Evolutionary conservation across 192 early-diverging fungal species (phyloP).

Genomic region (Backusella psychrophila): DNA sequence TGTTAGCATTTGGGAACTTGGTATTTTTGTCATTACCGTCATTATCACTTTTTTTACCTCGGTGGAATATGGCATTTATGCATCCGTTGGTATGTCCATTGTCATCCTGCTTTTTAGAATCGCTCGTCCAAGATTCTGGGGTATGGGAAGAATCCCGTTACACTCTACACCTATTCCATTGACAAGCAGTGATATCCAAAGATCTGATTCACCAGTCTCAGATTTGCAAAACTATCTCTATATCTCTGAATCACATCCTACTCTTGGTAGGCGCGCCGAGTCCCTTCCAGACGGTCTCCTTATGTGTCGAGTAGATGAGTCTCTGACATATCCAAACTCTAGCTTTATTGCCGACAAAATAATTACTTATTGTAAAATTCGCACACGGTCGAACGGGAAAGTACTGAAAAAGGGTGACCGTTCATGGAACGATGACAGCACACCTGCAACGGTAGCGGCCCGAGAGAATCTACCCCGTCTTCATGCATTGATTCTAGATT

Average conservation of each 20-base stretch:
- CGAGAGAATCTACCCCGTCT: conserved; percentile 43
- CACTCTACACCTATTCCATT: background rate
- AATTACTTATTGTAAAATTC: conserved; percentile 31
- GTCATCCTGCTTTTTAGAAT: conserved; percentile 73
- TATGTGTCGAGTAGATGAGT: conserved; percentile 67
- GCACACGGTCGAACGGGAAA: conserved; percentile 14
- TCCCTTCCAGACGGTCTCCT: conserved; percentile 59
- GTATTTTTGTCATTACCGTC: conserved; percentile 49
- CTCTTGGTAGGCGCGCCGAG: conserved; percentile 10
- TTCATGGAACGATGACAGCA: conserved; percentile 29
- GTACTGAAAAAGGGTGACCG: conserved; percentile 21
- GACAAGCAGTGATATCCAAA: background rate
- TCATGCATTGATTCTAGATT: conserved; percentile 80
- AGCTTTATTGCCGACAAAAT: conserved; percentile 55
- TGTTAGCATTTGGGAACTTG: conserved; percentile 48
- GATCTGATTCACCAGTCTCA: background rate
- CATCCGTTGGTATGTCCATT: conserved; percentile 66
- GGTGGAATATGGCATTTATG: conserved; percentile 70
- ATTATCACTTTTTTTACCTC: conserved; percentile 62
- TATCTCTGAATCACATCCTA: conserved; percentile 6
- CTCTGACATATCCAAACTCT: conserved; percentile 71
- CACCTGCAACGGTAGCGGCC: conserved; percentile 41
- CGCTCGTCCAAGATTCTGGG: conserved; percentile 61
- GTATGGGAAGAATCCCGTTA: conserved; percentile 37
- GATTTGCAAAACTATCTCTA: conserved; percentile 14